These are phyloP conservation scores for Chlamydomonas eustigma DNA, from an alignment of 139 green algal genomes.

Conservation along the genomic window DNA sequence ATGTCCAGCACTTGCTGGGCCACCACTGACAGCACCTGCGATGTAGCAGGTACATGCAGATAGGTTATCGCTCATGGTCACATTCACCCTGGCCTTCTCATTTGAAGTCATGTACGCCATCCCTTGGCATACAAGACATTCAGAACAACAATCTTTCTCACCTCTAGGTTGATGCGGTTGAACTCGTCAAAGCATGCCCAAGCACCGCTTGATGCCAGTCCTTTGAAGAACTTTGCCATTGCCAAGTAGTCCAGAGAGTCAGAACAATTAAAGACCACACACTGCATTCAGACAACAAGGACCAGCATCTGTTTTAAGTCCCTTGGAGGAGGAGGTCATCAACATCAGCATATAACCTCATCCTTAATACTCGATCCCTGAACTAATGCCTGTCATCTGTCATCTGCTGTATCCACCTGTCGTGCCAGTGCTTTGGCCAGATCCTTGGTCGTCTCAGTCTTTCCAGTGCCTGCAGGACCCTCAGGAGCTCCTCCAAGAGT, in stretches of 20 bases:
- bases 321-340: too few species aligned
- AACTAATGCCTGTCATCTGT: not conserved
- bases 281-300: too few species aligned
- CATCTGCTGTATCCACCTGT: constrained; percentile 24
- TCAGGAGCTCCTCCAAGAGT: constrained; percentile 75
- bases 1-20: constrained; percentile 77
- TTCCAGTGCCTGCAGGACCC: constrained; percentile 57
- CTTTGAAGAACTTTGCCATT: constrained; percentile 53
- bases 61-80: not conserved
- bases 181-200: constrained; percentile 88
- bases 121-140: too few species aligned
- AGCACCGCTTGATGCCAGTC: constrained; percentile 59
- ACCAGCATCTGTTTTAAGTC: too few species aligned
- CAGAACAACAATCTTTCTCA: constrained; percentile 22
- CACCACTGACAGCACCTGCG: constrained; percentile 68
- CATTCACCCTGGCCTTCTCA: not conserved
- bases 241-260: constrained; percentile 65
- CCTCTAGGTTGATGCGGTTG: constrained; percentile 75
- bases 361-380: too few species aligned
- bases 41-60: constrained; percentile 18
- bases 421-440: constrained; percentile 73
- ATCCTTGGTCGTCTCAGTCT: constrained; percentile 84
- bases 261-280: constrained; percentile 84
- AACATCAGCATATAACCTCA: too few species aligned
- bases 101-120: too few species aligned